Conservation (phyloP, 2,329 filamentous ascomycete species). For the Ceratocystiopsis sp. region DNA sequence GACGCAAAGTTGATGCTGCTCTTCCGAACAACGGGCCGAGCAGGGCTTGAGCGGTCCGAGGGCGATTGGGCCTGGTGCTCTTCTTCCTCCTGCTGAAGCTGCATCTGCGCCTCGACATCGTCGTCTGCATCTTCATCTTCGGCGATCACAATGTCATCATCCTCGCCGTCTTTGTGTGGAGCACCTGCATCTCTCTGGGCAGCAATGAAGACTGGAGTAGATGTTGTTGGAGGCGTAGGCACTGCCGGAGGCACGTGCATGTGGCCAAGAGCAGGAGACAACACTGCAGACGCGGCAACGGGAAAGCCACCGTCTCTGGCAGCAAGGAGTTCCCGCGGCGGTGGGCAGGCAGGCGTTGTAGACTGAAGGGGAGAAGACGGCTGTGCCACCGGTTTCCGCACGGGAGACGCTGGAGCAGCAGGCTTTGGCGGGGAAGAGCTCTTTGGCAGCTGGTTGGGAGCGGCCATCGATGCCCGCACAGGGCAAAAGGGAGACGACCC, state of each 20-base stretch:
- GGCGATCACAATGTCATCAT: neutral
- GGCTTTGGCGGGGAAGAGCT: slow-evolving; percentile 5
- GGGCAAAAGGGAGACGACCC: slow-evolving; percentile 1
- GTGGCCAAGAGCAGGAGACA: neutral
- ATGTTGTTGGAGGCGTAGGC: slow-evolving; percentile 3
- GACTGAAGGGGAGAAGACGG: slow-evolving; percentile 9
- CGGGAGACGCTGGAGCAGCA: neutral
- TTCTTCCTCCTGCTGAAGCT: neutral
- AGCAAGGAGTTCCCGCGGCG: slow-evolving; percentile 5
- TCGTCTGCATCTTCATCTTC: neutral
- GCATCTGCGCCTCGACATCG: neutral
- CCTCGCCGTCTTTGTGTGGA: no score
- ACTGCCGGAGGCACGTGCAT: slow-evolving; percentile 1
- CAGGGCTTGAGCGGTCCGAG: slow-evolving; percentile 57
- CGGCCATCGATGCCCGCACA: slow-evolving; percentile 1
- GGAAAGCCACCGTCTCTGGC: no score
- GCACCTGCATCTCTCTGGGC: neutral
- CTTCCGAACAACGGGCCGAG: slow-evolving; percentile 66
- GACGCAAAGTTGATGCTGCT: slow-evolving; percentile 92
- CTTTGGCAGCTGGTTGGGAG: neutral
- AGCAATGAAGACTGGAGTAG: slow-evolving; percentile 1
- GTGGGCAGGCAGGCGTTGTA: slow-evolving; percentile 8
- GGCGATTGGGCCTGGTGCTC: slow-evolving; percentile 15
- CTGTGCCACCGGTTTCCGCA: neutral
- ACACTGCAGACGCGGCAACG: neutral